Percentiles rank a stretch among this genome's conserved stretches.
These are phyloP conservation scores for Globisporangium spiculum DNA, from an alignment of 352 stramenopile genomes.

Conservation along the genomic window DNA sequence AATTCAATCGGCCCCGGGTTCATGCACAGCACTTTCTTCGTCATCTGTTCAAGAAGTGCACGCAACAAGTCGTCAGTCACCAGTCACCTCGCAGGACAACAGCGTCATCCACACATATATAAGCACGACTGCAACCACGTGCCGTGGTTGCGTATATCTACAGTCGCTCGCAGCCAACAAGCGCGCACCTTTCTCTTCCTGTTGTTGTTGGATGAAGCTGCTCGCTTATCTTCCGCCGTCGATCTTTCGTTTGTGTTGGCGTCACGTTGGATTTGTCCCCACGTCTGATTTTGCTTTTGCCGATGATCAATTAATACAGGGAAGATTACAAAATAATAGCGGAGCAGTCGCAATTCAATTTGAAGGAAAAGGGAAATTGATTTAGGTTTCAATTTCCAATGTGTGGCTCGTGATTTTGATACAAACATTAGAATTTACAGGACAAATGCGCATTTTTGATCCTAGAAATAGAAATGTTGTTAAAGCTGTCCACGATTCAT, in stretches of 20 bases:
- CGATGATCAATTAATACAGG: too few relatives aligned
- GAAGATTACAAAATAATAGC: too few relatives aligned
- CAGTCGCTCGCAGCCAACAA: neutral
- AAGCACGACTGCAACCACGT: neutral
- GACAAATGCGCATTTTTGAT: too few relatives aligned
- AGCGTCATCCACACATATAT: neutral
- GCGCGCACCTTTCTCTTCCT: conserved; percentile 3
- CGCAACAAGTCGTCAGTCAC: neutral
- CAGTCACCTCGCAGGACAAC: neutral
- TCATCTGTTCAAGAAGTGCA: conserved; percentile 31
- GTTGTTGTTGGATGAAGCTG: neutral
- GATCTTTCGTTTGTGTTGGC: neutral
- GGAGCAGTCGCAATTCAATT: too few relatives aligned
- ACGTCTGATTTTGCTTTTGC: neutral
- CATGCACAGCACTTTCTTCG: conserved; percentile 76
- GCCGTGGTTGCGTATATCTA: neutral
- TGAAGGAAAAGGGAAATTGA: too few relatives aligned
- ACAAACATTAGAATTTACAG: too few relatives aligned
- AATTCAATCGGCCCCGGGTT: conserved; percentile 84
- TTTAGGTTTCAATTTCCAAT: too few relatives aligned
- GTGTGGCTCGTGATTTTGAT: too few relatives aligned
- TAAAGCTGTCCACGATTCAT: too few relatives aligned
- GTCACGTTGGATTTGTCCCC: conserved; percentile 8
- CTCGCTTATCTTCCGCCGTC: neutral
- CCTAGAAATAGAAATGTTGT: too few relatives aligned